These are phyloP conservation scores for Tricholomella constricta DNA, from an alignment of 768 basidiomycete genomes.

Conservation along the genomic window DNA sequence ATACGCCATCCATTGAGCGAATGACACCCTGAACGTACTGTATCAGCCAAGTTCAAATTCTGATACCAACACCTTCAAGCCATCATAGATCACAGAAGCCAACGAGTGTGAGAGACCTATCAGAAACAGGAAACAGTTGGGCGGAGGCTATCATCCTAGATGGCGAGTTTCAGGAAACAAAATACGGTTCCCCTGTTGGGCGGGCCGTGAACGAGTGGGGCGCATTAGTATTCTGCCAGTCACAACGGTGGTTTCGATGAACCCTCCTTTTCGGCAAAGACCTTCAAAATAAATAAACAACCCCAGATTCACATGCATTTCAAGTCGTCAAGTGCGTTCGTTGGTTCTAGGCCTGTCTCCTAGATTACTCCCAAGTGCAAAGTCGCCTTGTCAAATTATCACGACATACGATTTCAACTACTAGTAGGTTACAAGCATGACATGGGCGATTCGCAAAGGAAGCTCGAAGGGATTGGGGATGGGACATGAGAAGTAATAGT, in stretches of 20 bases:
- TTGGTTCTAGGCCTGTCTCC: no score
- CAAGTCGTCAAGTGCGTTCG: background rate
- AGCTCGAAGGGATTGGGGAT: no score
- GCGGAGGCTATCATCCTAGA: no score
- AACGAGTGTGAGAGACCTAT: background rate
- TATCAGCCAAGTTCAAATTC: no score
- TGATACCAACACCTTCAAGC: background rate
- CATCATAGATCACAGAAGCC: conserved; percentile 3
- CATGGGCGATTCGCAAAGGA: no score
- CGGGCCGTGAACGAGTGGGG: no score
- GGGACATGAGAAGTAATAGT: conserved; percentile 1
- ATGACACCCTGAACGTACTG: no score
- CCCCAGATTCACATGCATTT: background rate
- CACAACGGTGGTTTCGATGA: no score
- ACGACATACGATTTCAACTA: conserved; percentile 12
- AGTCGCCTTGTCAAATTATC: conserved; percentile 11
- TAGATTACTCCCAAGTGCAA: no score
- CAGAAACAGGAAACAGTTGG: background rate
- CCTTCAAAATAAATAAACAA: background rate
- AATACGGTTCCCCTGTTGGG: no score
- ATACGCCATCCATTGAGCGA: no score
- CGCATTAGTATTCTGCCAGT: no score
- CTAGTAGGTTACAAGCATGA: conserved; percentile 19
- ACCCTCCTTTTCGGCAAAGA: background rate
- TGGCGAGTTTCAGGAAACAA: background rate